These are phyloP conservation scores for Polytrichum commune DNA, from an alignment of 225 moss, liverwort and hornwort genomes.

Conservation along the genomic window DNA sequence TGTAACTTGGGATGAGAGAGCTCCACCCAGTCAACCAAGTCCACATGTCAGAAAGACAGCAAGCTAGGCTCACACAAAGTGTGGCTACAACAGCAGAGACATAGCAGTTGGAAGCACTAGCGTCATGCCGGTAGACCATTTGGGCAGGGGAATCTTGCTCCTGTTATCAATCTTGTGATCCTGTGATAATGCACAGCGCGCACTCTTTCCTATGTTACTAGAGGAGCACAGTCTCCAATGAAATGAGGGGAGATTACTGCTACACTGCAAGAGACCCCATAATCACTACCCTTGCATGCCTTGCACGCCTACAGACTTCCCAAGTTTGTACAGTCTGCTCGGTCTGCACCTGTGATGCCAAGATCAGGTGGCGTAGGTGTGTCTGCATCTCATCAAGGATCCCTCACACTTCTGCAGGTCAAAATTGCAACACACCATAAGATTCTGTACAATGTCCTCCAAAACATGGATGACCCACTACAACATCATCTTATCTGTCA, in stretches of 20 bases:
- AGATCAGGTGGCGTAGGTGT: slow-evolving; percentile 30
- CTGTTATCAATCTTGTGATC: slow-evolving; percentile 14
- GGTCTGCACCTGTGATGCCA: slow-evolving; percentile 29
- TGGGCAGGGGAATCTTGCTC: slow-evolving; percentile 9
- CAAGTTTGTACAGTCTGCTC: slow-evolving; percentile 41
- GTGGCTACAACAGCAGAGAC: slow-evolving; percentile 8
- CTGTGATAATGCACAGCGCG: slow-evolving; percentile 8
- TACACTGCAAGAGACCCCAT: slow-evolving; percentile 49
- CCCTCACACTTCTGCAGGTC: slow-evolving; percentile 41
- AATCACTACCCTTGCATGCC: slow-evolving; percentile 38
- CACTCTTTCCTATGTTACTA: slow-evolving; percentile 16
- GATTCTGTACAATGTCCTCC: no score
- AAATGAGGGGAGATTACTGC: slow-evolving; percentile 36
- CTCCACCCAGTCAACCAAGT: slow-evolving; percentile 4
- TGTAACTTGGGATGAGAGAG: neutral
- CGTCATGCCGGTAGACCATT: slow-evolving; percentile 15
- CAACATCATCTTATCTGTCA: no score
- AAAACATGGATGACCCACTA: no score
- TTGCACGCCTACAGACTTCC: slow-evolving; percentile 37
- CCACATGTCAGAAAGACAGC: neutral
- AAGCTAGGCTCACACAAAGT: neutral
- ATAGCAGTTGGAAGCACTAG: slow-evolving; percentile 4
- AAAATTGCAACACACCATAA: neutral
- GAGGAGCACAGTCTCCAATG: slow-evolving; percentile 6
- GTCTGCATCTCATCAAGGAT: slow-evolving; percentile 33